phyloP scores from a whole-genome alignment of 2,329 filamentous ascomycete genomes.

The Pseudogymnoascus sp. region DNA sequence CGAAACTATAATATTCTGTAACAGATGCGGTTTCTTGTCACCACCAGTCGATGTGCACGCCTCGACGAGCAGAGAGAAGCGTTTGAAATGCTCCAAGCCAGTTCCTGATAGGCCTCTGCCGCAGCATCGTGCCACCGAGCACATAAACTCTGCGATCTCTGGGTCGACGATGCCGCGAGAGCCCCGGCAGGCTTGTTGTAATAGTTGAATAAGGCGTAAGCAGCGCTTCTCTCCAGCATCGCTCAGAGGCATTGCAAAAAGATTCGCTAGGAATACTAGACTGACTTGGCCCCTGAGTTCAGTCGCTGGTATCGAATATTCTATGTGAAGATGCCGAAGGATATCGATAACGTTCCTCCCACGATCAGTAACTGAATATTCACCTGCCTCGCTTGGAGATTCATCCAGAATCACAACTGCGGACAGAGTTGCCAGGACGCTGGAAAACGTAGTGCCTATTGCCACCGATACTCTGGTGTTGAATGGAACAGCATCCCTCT shows the following conservation, averaged over 20 bases:
- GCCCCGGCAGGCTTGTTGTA: not conserved
- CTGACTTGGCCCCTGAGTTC: not conserved
- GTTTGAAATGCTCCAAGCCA: constrained; percentile 31
- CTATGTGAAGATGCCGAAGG: constrained; percentile 5
- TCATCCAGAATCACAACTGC: constrained; percentile 28
- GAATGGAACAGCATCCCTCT: not conserved
- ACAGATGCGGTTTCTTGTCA: constrained; percentile 7
- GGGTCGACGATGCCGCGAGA: not conserved
- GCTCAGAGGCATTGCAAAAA: not conserved
- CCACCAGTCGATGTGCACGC: constrained; percentile 3
- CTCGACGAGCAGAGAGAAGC: constrained; percentile 25
- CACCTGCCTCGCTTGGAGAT: not conserved
- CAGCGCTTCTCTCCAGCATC: not conserved
- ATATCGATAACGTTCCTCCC: constrained; percentile 1
- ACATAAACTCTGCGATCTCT: constrained; percentile 31
- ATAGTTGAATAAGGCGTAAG: not conserved
- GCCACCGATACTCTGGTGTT: constrained; percentile 12
- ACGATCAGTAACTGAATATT: not conserved
- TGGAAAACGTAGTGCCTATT: constrained; percentile 32
- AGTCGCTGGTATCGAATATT: not conserved
- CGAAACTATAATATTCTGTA: constrained; percentile 25
- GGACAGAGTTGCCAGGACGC: constrained; percentile 34
- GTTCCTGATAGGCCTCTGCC: constrained; percentile 31
- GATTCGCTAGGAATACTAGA: constrained; percentile 3
- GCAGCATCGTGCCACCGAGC: constrained; percentile 40